Percentiles rank a stretch among this genome's conserved stretches.
phyloP scores from a whole-genome alignment of 257 asterid genomes.

The Solanum lignicaule region DNA sequence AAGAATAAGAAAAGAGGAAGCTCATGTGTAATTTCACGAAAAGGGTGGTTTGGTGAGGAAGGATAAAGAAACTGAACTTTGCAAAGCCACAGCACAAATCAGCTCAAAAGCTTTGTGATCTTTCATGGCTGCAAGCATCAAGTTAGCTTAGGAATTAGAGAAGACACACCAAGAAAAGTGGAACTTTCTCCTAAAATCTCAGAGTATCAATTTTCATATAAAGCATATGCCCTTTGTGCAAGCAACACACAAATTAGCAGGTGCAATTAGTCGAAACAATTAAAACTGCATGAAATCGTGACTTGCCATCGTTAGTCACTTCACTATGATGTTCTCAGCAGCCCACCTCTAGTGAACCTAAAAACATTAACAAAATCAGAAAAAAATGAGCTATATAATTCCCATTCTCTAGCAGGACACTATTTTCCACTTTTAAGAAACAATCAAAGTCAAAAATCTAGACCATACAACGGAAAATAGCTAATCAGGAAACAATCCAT shows the following conservation, averaged over 20 bases:
- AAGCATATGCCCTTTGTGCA: neutral
- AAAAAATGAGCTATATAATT: neutral
- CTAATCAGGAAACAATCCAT: too few species aligned
- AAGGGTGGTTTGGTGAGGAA: neutral
- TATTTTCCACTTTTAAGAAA: neutral
- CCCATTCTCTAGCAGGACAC: neutral
- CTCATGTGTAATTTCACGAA: neutral
- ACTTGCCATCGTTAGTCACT: neutral
- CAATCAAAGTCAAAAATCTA: neutral
- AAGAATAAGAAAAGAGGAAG: neutral
- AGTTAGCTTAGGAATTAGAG: neutral
- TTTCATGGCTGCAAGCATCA: neutral
- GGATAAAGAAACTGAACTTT: neutral
- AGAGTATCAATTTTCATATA: too few species aligned
- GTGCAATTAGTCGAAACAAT: neutral
- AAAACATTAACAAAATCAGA: neutral
- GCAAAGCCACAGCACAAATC: neutral
- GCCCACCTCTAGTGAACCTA: neutral
- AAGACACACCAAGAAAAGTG: neutral
- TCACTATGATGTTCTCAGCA: neutral
- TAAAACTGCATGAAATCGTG: neutral
- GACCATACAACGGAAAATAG: neutral
- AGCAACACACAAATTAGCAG: neutral
- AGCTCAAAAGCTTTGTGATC: neutral
- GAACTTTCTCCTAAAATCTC: neutral